Evolutionary conservation across 257 asterid species (phyloP), one percentile per base, ranked within the genome.

Genomic region (Solanum chmielewskii): DNA sequence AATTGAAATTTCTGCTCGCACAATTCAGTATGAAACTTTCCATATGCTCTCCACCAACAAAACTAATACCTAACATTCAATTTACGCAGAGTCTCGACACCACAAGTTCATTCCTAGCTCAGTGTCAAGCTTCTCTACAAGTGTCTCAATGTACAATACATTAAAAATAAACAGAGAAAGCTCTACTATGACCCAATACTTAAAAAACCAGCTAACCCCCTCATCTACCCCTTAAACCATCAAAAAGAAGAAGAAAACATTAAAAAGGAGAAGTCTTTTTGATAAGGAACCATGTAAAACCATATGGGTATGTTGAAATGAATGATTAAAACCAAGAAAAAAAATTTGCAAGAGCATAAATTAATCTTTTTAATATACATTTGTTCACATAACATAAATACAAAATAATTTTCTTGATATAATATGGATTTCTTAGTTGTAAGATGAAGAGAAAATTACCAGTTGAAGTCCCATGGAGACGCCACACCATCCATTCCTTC

Each of bases 391-490:
- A 74, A 39, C 31, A 74, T 23, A 21, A 39, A 5, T 12, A 75
- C 11, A 75, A 3, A 23, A 6, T 12, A 35, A 75, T 2, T 75
- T 68, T 74, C 56, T 75, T 39, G 56, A 2, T 5, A 75, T 41
- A 75, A 74, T 12, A 37, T 3, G 11, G 56, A 75, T 74, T 21
- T 37, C 27, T 74, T 37, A 16, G 49, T 37, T 44, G n/a, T 77
- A 47, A 29, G 85, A 16, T 41, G 84, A 45, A 27, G 64, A 78
- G 3, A 60, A 52, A 86, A 85, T 56, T 59, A 94, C 98, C 98
- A 94, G 68, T 88, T 90, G 91, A 93, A 95, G 33, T 92, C 98
- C 98, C 94, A 95, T 33, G 90, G 15, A 56, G 73, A 20, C 7
- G 84, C 87, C 84, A 80, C 62, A 44, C 39, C 39, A 77, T 44